phyloP scores from a whole-genome alignment of 305 asterid genomes.

The Fraxinus sp. region DNA sequence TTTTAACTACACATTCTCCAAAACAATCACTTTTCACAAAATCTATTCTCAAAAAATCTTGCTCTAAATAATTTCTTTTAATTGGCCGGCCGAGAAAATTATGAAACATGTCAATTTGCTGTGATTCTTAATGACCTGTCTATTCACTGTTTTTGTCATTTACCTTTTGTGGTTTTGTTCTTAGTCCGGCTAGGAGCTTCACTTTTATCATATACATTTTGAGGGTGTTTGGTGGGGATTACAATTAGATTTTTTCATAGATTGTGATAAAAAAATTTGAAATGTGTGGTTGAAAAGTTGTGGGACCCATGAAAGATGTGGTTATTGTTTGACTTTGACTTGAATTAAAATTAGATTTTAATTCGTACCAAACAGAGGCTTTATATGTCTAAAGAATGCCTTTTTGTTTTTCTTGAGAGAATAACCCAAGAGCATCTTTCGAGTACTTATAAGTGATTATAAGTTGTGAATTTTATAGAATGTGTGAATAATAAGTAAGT shows the following conservation, averaged over 20 bases:
- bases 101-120: conserved; percentile 13
- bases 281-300: too few relatives aligned
- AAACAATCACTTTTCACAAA: neutral
- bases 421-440: neutral
- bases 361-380: too few relatives aligned
- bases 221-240: too few relatives aligned
- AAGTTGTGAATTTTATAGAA: neutral
- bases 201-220: neutral
- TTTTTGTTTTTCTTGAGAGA: neutral
- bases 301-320: too few relatives aligned
- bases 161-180: neutral
- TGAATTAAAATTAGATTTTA: too few relatives aligned
- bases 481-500: neutral
- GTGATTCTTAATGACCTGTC: conserved; percentile 1
- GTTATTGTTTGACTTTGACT: too few relatives aligned
- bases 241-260: too few relatives aligned
- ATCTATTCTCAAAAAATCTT: neutral
- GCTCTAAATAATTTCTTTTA: neutral
- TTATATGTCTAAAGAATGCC: neutral
- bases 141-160: neutral
- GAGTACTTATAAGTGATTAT: neutral
- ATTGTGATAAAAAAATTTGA: too few relatives aligned
- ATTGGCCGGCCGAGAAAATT: conserved; percentile 36
- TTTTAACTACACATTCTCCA: neutral
- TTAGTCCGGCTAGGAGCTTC: neutral